These are phyloP conservation scores for Scopulariopsis brevicaulis DNA, from an alignment of 2,329 filamentous ascomycete species.

Conservation along the genomic window DNA sequence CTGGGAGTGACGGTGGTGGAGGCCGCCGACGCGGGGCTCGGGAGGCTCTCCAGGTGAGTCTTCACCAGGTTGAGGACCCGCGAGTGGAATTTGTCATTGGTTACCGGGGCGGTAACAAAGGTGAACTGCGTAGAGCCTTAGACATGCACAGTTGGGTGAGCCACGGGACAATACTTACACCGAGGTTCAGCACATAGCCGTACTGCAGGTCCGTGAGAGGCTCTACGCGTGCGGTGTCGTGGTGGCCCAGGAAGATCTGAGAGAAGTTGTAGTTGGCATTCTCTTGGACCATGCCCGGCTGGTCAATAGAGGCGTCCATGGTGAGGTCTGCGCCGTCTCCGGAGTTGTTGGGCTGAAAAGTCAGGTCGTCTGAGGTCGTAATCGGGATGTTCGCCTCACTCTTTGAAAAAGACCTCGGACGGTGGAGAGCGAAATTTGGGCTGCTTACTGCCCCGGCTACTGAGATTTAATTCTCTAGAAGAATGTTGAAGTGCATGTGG, in stretches of 20 bases:
- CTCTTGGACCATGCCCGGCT: slow-evolving; percentile 1
- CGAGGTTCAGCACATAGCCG: slow-evolving; percentile 54
- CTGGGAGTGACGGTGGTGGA: slow-evolving; percentile 31
- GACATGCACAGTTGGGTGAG: neutral
- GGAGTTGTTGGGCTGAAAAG: neutral
- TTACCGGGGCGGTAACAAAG: slow-evolving; percentile 69
- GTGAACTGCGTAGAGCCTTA: slow-evolving; percentile 46
- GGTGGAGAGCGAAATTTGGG: neutral
- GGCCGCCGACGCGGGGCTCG: slow-evolving; percentile 21
- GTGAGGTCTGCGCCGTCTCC: neutral
- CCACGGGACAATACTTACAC: slow-evolving; percentile 36
- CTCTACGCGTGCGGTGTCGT: slow-evolving; percentile 52
- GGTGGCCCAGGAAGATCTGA: slow-evolving; percentile 43
- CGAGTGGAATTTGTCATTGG: slow-evolving; percentile 59
- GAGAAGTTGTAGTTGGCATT: slow-evolving; percentile 6
- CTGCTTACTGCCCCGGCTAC: neutral
- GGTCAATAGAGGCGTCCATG: neutral
- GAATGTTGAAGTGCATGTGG: neutral
- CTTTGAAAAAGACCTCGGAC: neutral
- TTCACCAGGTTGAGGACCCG: slow-evolving; percentile 54
- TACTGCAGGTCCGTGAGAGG: slow-evolving; percentile 55
- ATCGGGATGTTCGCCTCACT: neutral
- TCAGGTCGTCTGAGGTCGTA: neutral
- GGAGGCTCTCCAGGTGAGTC: slow-evolving; percentile 36
- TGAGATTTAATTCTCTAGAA: neutral